A percentile compares a stretch with the other conserved stretches of the same genome.
phyloP scores from a whole-genome alignment of 257 asterid genomes.

The Solanum dulcamara region DNA sequence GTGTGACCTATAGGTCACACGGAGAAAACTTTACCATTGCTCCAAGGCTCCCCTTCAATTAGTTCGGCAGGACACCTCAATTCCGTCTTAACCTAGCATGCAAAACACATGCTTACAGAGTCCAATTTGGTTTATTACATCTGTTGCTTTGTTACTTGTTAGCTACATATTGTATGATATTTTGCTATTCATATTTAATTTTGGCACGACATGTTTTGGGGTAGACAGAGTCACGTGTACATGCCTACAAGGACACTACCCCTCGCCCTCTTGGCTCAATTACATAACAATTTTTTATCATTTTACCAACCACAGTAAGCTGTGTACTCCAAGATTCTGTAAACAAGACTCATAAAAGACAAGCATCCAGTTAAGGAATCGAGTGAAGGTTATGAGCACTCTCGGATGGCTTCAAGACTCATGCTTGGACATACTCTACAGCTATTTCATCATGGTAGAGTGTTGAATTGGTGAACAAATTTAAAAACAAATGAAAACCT shows the following conservation, averaged over 20 bases:
- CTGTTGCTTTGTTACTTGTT: neutral
- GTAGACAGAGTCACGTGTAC: neutral
- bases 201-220: neutral
- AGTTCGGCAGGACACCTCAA: neutral
- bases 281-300: neutral
- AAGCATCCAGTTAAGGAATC: neutral
- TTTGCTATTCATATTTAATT: neutral
- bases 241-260: neutral
- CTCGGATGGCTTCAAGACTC: neutral
- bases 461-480: neutral
- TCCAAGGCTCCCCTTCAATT: neutral
- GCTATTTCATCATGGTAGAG: neutral
- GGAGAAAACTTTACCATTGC: neutral
- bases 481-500: slow-evolving; percentile 21
- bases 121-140: neutral
- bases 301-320: neutral
- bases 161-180: neutral
- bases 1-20: neutral
- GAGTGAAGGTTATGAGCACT: neutral
- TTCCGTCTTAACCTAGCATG: neutral
- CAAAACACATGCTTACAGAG: neutral
- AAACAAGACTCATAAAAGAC: neutral
- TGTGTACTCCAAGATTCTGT: neutral
- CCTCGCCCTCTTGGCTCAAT: neutral
- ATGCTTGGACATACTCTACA: neutral